Conservation (phyloP, 176 grass and related monocot genomes). For the Juncus inflexus region DNA sequence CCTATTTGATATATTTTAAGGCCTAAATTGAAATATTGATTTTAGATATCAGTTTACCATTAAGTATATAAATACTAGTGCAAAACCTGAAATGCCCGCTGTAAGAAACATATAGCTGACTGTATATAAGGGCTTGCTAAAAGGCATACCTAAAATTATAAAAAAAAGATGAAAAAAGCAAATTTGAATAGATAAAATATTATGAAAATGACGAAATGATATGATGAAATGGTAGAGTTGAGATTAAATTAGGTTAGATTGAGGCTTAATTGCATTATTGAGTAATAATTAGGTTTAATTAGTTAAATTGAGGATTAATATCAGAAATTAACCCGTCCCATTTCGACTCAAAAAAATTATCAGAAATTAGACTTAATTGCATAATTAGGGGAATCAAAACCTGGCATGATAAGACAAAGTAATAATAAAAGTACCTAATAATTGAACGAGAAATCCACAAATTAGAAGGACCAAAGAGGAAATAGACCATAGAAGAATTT, state of each 20-base stretch:
- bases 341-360: conserved; percentile 6
- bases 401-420: neutral
- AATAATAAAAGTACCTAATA: conserved; percentile 50
- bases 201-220: no score
- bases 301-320: no score
- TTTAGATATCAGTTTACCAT: conserved; percentile 55
- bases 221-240: no score
- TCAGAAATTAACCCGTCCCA: no score
- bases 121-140: conserved; percentile 91
- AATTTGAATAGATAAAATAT: neutral
- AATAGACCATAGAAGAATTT: conserved; percentile 61
- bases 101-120: conserved; percentile 88
- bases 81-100: conserved; percentile 68
- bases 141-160: conserved; percentile 66
- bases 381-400: neutral
- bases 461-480: conserved; percentile 49
- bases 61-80: conserved; percentile 62
- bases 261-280: neutral
- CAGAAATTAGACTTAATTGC: no score
- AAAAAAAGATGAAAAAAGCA: neutral
- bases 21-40: neutral
- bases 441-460: conserved; percentile 52
- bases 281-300: neutral
- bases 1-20: neutral
- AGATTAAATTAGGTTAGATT: no score